Evolutionary conservation across 2,329 filamentous ascomycete genomes (phyloP).

Genomic region (Chaetomiaceae sp.): DNA sequence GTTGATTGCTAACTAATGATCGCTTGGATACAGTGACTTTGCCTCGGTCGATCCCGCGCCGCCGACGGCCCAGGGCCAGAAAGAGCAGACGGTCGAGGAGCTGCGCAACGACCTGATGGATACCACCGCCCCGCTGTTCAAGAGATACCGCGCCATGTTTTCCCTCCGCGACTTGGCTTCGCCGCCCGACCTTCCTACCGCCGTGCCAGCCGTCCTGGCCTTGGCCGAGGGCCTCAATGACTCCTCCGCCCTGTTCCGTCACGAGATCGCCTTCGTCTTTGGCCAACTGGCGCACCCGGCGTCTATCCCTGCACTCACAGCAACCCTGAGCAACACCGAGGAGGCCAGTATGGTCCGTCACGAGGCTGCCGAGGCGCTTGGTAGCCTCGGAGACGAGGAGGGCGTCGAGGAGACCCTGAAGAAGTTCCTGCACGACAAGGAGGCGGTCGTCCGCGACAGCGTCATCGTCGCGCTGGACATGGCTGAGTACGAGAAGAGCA

Average conservation of each 20-base stretch:
- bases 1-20: constrained; percentile 27
- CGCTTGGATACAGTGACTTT: constrained; percentile 65
- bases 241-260: constrained; percentile 85
- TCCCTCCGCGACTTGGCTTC: constrained; percentile 91
- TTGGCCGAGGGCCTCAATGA: constrained; percentile 83
- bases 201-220: constrained; percentile 78
- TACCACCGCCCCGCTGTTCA: constrained; percentile 73
- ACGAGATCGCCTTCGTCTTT: constrained; percentile 98
- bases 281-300: constrained; percentile 93
- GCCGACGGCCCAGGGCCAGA: constrained; percentile 69
- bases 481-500: constrained; percentile 91
- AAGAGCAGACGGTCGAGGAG: constrained; percentile 63
- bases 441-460: constrained; percentile 91
- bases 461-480: constrained; percentile 95
- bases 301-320: constrained; percentile 85
- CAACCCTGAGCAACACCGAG: constrained; percentile 68
- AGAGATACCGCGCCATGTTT: constrained; percentile 97
- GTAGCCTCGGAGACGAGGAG: constrained; percentile 86
- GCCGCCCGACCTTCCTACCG: constrained; percentile 84
- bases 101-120: constrained; percentile 76
- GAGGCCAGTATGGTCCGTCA: constrained; percentile 97
- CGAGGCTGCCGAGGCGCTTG: constrained; percentile 93
- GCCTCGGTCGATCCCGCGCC: constrained; percentile 93
- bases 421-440: constrained; percentile 80
- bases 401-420: constrained; percentile 84